Evolutionary conservation across 306 rosid genomes (phyloP), one percentile per base, ranked within the genome.

Genomic region (Pyrus betulifolia): DNA sequence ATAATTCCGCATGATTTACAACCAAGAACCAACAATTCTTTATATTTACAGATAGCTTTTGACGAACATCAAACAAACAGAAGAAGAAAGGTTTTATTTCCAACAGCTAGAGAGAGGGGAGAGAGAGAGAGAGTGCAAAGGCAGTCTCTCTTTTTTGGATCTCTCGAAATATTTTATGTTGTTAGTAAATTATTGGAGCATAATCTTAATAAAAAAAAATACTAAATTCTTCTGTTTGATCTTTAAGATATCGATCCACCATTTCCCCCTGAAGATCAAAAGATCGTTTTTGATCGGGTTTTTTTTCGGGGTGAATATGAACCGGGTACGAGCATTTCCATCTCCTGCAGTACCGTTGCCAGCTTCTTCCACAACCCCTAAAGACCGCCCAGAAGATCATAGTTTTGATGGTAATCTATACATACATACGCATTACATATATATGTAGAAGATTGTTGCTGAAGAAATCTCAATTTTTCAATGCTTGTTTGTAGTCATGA

Each of bases 81-180:
- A 61, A 27, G 74, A 13, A 57, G 23, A 44, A 62, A 73, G 70
- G 2, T 51, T 51, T 51, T 51, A 5, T 72, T 67, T 83, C 22
- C 63, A 75, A 51, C 22, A 62, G 11, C 40, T 57, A 13, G 62
- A 81, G 49, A 77, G 54, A 74, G 54, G 70, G n/a, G n/a, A n/a
- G n/a, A n/a, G n/a, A n/a, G n/a, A n/a, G 84, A 87, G 80, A 85
- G 72, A 79, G 78, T 77, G 80, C 86, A 54, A 54, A 74, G 57
- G 80, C 89, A 76, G 44, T 85, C 83, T 89, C 85, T 89, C 89
- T 84, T 84, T 84, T 85, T 84, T 80, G 80, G 77, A 81, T 88
- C 85, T 79, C 81, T 78, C 75, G 49, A 42, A 25, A 6, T 71
- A 23, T 6, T 71, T n/a, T 59, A 75, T 61, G 13, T 23, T 38